Base-by-base conservation (phyloP, 176 grass and related monocot species). In the Urochloa ruziziensis region DNA sequence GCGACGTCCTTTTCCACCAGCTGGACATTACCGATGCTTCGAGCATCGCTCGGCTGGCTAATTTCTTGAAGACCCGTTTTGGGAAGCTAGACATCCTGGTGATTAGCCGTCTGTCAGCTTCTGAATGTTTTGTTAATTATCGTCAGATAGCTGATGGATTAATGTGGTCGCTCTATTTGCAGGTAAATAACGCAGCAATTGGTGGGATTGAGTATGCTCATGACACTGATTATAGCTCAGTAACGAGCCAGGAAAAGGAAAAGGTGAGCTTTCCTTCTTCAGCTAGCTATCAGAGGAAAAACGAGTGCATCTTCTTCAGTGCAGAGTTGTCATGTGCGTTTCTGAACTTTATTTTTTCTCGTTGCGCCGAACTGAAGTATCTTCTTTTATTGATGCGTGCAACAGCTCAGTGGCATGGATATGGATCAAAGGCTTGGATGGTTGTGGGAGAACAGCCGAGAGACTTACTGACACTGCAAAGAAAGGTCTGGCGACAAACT, bases 401-500 rank as follows among this genome's bases (percentile, higher is more conserved):
- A 59, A 25, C 79, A 86, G 62, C 60, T 87, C 6, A 25, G 36
- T 14, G 43, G 43, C 49, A 68, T 83, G 79, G 67, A 92, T 19
- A 4, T 1, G 3, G 1, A 16, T 27, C 60, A 74, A 43, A 74
- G 74, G 44, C 3, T 52, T 19, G 14, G 17, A 28, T 89, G 83
- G 83, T 3, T 86, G 67, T 40, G 39, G 74, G 21, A 7, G 6
- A 70, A 60, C 8, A 8, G 17, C 59, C 67, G 37, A 0, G 63
- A 90, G 88, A 90, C 85, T 5, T 86, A 82, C 30, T n/a, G 83
- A 92, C 5, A n/a, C 46, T 27, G 85, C 93, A 35, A 68, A 89
- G 30, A 25, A 73, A 46, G 85, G 93, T 47, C 16, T 95, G 43
- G 48, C 60, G 15, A 95, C 90, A 21, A 95, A 95, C 43, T 95